phyloP scores from a whole-genome alignment of 2,329 filamentous ascomycete species.

The Aspergillus pseudonomiae region DNA sequence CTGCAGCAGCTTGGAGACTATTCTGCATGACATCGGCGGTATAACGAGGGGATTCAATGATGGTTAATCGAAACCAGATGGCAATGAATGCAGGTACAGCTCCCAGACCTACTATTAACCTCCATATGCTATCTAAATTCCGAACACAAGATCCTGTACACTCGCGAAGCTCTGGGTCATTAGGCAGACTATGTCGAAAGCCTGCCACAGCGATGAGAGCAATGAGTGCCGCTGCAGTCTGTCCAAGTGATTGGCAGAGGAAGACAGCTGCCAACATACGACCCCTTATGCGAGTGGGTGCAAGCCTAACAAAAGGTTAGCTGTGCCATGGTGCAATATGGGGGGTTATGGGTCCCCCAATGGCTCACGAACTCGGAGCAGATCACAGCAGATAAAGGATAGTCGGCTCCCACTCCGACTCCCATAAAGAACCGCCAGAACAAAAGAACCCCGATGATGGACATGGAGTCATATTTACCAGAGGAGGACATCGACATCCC shows the following conservation, averaged over 20 bases:
- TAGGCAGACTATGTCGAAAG: not conserved
- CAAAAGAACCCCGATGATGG: not conserved
- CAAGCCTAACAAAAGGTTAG: not conserved
- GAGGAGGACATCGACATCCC: not conserved
- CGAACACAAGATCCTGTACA: not conserved
- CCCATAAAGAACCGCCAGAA: not conserved
- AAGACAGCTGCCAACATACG: not conserved
- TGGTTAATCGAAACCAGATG: not conserved
- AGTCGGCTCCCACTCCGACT: not conserved
- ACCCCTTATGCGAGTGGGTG: not conserved
- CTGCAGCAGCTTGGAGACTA: not conserved
- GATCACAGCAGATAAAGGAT: not conserved
- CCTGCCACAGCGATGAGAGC: not conserved
- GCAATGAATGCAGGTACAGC: not conserved
- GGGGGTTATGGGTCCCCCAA: no score
- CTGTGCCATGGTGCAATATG: not conserved
- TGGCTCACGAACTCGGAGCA: not conserved
- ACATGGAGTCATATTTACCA: not conserved
- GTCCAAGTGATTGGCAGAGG: not conserved
- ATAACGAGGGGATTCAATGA: not conserved
- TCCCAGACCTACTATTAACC: not conserved
- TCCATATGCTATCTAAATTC: not conserved
- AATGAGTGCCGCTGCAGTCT: not conserved
- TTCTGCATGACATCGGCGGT: not conserved
- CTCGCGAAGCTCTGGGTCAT: not conserved